Conservation (phyloP, 768 basidiomycete species). For the Polyporus arcularius region DNA sequence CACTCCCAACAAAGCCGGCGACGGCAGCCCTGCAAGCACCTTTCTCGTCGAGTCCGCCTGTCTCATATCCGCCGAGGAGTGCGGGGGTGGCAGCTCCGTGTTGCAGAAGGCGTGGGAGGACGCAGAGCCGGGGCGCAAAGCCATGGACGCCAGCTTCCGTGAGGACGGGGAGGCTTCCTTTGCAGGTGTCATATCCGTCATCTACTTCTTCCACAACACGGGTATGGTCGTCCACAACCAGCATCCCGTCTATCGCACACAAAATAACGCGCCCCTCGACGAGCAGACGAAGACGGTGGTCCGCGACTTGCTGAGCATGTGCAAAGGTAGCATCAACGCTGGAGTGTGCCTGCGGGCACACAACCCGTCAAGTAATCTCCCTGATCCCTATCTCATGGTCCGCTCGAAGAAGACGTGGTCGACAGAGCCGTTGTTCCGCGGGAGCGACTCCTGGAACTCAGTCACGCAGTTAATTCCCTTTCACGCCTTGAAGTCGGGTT, state of each 20-base stretch:
- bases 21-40: not conserved
- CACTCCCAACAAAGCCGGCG: not conserved
- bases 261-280: not conserved
- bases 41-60: not conserved
- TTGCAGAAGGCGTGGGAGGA: not conserved
- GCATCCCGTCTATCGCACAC: not conserved
- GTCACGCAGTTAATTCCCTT: not conserved
- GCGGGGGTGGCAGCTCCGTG: not conserved
- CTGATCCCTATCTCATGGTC: not conserved
- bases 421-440: not conserved
- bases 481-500: not conserved
- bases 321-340: not conserved
- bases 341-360: not conserved
- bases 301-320: not conserved
- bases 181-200: not conserved
- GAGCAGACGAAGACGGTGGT: not conserved
- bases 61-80: not conserved
- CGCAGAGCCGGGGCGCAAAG: not conserved
- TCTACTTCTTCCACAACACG: not conserved
- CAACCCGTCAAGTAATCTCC: not conserved
- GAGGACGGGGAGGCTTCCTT: not conserved
- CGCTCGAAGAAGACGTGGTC: not conserved
- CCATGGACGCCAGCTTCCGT: not conserved
- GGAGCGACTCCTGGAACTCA: not conserved
- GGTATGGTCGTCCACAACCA: not conserved